Base-by-base conservation (phyloP, 257 asterid genomes). In the Fraxinus quadrangulata region DNA sequence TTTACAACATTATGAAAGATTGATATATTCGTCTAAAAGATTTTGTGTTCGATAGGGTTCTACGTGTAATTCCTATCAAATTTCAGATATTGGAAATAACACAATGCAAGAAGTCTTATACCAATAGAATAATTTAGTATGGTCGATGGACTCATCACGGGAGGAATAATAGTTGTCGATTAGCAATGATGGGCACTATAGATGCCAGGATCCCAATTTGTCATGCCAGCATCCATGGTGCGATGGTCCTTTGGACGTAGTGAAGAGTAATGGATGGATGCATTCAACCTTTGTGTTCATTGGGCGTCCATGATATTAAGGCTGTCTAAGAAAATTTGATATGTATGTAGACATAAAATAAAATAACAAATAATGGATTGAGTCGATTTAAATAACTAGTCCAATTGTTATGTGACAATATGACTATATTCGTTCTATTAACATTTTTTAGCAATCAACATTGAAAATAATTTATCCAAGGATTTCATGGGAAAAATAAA, bases 101-200 rank as follows among this genome's bases (percentile, higher is more conserved):
- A 11, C 93, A 81, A 16, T 96, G 99, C 78, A 39, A 54, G 71
- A 81, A 78, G 66, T 59, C 77, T 31, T 97, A 92, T 87, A 86
- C 85, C 71, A 31, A 12, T 6, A 87, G 79, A 81, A 89, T 86
- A 67, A 90, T 86, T 3, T 96, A 98, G 99, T 87, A 96, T 1
- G 99, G 99, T 4, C 79, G 97, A 49, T 96, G 99, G 99, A 93
- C 98, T 37, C 88, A 97, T 2, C 97, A 89, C 63, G 96, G 85
- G 34, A 85, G 81, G 83, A 92, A 96, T 30, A 90, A 89, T 37
- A 84, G 79, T 3, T 93, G 99, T 61, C 70, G 45, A 91, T 96
- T 65, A 83, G 92, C 61, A 19, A 83, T 1, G 94, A 92, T 66
- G 99, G 99, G 0, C 73, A 97, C 16, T 96, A 89, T 77, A 87